Base-by-base conservation (phyloP, 2,329 filamentous ascomycete genomes). In the Nemania sp. region DNA sequence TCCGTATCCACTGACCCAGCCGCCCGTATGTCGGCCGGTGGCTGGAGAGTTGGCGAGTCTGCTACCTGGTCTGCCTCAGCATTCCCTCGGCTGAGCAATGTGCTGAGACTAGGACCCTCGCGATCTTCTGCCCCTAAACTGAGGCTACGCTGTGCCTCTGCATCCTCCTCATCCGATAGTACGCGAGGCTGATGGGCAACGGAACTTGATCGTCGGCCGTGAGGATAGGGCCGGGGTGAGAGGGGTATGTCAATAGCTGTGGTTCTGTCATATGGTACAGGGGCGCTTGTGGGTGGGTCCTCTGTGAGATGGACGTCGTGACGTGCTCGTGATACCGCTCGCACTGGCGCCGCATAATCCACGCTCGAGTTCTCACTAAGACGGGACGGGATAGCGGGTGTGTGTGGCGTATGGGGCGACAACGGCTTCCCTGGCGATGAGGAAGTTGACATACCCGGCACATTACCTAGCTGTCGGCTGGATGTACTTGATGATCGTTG, bases 361-460 rank as follows among this genome's bases (percentile, higher is more conserved):
- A 87, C 87, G 62, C 95, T 91, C 53, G 91, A 95, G 71, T 96
- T 93, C 64, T 95, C 92, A 71, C 92, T 96, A 20, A 99, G 79
- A n/a, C 95, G 86, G 7, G 93, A 97, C 18, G 94, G 94, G 29
- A 98, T 92, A 11, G 93, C 92, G 3, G 95, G 95, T 0, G 92
- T 96, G 71, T 98, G 93, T 1, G 93, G 92, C 0, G 91, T 97
- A 71, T 94, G 92, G 10, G 90, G 92, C 2, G 92, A 97, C 17
- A 96, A 84, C 0, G 92, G 91, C 70, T 97, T 97, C 58, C 90
- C 91, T 1, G 93, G 93, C 10, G 93, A 97, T 0, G 92, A 94
- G 0, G 91, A 94, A 11, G 89, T 88, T 3, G 93, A 97, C 65
- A 92, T 91, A 62, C 89, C 81, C 2, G 85, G 83, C 2, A 87